Percentiles rank a stretch among this genome's conserved stretches.
These are phyloP conservation scores for Passalora sequoiae DNA, from an alignment of 2,329 filamentous ascomycete genomes.

Conservation along the genomic window DNA sequence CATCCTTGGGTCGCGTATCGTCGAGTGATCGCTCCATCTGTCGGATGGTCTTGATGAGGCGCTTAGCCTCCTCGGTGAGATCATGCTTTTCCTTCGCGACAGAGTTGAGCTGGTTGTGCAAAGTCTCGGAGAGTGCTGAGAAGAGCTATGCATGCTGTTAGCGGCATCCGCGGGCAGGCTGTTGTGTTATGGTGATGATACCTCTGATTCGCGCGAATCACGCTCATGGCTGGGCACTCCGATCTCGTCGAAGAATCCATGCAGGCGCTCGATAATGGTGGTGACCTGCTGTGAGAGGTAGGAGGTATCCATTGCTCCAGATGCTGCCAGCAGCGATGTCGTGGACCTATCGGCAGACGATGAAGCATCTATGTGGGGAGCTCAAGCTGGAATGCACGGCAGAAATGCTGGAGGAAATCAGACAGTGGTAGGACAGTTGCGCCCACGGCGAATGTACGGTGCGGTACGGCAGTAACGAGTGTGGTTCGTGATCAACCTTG, in stretches of 20 bases:
- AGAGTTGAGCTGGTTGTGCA: conserved; percentile 80
- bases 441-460: neutral
- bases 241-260: conserved; percentile 95
- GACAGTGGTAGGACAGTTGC: no score
- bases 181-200: conserved; percentile 40
- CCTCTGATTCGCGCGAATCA: conserved; percentile 83
- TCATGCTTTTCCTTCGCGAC: conserved; percentile 87
- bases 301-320: conserved; percentile 69
- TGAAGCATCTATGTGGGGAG: conserved; percentile 10
- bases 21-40: conserved; percentile 92
- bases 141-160: conserved; percentile 61
- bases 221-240: conserved; percentile 91
- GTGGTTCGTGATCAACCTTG: neutral
- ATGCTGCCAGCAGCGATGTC: conserved; percentile 30
- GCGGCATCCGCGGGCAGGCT: neutral
- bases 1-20: conserved; percentile 61
- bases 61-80: conserved; percentile 82
- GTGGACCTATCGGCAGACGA: conserved; percentile 17
- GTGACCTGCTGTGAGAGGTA: conserved; percentile 94
- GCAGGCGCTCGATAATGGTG: conserved; percentile 85
- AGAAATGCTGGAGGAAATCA: neutral
- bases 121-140: conserved; percentile 79
- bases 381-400: conserved; percentile 8
- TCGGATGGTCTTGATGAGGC: conserved; percentile 75
- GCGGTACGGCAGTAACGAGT: conserved; percentile 8